Evolutionary conservation across 2,329 filamentous ascomycete genomes (phyloP).

Genomic region (Penicillium sp.): DNA sequence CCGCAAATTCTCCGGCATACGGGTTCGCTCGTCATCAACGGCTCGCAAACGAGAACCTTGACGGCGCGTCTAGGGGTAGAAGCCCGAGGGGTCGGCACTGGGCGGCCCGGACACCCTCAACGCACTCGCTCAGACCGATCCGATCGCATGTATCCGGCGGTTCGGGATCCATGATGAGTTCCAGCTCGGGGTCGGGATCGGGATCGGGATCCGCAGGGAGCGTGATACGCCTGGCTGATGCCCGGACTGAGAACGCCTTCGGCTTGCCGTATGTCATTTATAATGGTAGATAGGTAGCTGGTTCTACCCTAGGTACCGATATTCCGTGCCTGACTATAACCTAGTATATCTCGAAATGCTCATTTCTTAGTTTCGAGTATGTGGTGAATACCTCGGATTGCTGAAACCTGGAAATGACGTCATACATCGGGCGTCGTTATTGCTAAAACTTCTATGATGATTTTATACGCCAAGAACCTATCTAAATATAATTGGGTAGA

Average conservation of each 20-base stretch:
- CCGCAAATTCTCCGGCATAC: constrained; percentile 6
- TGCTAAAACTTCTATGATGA: not conserved
- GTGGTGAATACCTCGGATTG: not conserved
- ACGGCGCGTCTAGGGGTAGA: constrained; percentile 18
- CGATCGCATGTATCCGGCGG: constrained; percentile 39
- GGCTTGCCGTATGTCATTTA: constrained; percentile 40
- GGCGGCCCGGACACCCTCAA: constrained; percentile 39
- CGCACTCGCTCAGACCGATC: constrained; percentile 38
- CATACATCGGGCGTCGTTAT: not conserved
- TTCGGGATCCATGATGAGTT: constrained; percentile 26
- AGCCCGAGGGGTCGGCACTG: constrained; percentile 20
- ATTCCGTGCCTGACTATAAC: not conserved
- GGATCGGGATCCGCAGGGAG: constrained; percentile 39
- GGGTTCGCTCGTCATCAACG: not conserved
- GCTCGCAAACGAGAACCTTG: constrained; percentile 29
- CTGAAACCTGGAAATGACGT: not conserved
- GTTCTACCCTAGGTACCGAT: not conserved
- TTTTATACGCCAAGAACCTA: not conserved
- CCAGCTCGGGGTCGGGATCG: constrained; percentile 2
- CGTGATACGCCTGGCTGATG: constrained; percentile 45
- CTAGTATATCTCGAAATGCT: not conserved
- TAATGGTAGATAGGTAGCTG: not conserved
- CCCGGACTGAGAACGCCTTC: constrained; percentile 25
- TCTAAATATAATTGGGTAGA: not conserved
- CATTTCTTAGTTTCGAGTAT: not conserved